Evolutionary conservation across 169 alveolate genomes (phyloP).

Genomic region (Plasmodium cynomolgi): DNA sequence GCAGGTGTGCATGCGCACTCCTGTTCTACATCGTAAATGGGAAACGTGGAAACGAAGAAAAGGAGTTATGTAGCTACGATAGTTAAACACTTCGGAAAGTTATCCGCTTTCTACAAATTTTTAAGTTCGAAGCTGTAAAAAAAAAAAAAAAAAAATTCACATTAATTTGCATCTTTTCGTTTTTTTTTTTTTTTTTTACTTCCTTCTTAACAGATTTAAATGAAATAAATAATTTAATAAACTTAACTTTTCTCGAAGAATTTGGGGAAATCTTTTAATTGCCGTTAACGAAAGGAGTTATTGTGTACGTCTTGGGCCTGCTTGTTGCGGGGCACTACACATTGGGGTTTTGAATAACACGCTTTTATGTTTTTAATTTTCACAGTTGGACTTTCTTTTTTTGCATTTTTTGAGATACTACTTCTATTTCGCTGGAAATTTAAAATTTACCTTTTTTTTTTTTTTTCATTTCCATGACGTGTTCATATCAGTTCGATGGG

Average conservation of each 20-base stretch:
- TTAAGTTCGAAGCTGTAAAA: neutral
- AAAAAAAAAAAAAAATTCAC: neutral
- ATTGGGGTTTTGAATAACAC: conserved; percentile 5
- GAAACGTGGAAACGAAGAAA: neutral
- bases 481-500: neutral
- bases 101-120: neutral
- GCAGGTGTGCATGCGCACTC: neutral
- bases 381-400: neutral
- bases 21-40: neutral
- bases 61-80: neutral
- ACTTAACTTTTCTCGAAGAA: conserved; percentile 68
- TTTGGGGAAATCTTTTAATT: conserved; percentile 51
- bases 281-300: neutral
- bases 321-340: neutral
- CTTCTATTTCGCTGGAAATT: neutral
- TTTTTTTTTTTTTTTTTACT: neutral
- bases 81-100: neutral
- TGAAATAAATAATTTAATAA: conserved; percentile 64
- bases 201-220: conserved; percentile 36
- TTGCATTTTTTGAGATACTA: neutral
- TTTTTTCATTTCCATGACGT: neutral
- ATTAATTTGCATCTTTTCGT: neutral
- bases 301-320: neutral
- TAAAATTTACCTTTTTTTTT: neutral
- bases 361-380: neutral